Percentiles rank a stretch among this genome's conserved stretches.
phyloP scores from a whole-genome alignment of 2,329 filamentous ascomycete genomes.

The Coleophoma eucalyptorum region DNA sequence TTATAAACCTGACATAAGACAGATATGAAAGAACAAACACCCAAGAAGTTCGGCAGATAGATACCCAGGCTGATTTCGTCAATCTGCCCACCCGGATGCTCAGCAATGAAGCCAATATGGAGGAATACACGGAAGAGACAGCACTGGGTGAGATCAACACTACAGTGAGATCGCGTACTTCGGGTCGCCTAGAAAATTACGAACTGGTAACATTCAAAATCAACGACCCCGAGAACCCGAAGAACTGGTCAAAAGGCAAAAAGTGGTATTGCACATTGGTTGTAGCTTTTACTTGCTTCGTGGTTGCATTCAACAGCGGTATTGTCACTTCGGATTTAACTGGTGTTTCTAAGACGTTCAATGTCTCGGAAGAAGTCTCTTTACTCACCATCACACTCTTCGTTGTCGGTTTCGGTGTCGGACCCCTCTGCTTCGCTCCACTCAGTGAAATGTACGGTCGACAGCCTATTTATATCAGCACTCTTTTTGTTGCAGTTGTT shows the following conservation, averaged over 20 bases:
- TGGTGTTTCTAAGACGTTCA: constrained; percentile 59
- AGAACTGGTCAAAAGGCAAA: background rate
- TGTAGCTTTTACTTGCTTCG: background rate
- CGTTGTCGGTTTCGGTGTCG: constrained; percentile 74
- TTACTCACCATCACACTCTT: constrained; percentile 70
- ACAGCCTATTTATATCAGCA: constrained; percentile 54
- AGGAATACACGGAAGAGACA: no score
- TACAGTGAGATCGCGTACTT: no score
- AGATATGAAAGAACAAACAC: no score
- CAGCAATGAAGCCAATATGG: no score
- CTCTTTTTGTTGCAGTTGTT: background rate
- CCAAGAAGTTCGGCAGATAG: no score
- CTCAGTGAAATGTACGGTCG: constrained; percentile 70
- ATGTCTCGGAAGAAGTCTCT: constrained; percentile 65
- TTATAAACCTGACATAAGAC: no score
- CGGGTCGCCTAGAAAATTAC: no score
- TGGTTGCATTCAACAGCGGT: background rate
- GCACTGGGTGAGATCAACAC: no score
- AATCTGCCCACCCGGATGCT: no score
- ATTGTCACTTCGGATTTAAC: constrained; percentile 1
- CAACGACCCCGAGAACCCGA: background rate
- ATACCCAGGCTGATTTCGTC: no score
- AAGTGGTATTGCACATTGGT: constrained; percentile 8
- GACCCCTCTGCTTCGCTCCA: constrained; percentile 75
- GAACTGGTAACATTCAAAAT: no score